phyloP scores from a whole-genome alignment of 106 monocot species.

The Posidonia australis region DNA sequence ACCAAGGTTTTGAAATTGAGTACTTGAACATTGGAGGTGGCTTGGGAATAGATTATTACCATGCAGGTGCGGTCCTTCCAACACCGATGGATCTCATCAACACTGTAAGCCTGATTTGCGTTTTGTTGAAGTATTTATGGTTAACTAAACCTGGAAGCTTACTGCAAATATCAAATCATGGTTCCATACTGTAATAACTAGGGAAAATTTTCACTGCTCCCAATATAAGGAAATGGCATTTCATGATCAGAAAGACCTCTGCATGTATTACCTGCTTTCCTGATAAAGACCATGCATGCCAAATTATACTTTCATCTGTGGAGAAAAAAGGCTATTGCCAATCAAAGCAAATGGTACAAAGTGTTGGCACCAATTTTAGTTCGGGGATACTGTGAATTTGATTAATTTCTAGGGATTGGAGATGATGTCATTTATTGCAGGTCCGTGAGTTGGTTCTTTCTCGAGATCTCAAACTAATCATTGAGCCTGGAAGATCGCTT shows the following conservation, averaged over 20 bases:
- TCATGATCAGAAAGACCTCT: too few relatives aligned
- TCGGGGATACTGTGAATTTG: too few relatives aligned
- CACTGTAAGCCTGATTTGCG: slow-evolving; percentile 44
- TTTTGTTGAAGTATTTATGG: not conserved
- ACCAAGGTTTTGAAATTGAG: slow-evolving; percentile 74
- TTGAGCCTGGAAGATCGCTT: slow-evolving; percentile 95
- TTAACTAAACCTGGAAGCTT: not conserved
- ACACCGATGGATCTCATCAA: slow-evolving; percentile 97
- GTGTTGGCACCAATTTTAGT: too few relatives aligned
- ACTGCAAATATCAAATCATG: not conserved
- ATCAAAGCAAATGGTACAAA: too few relatives aligned
- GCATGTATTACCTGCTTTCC: too few relatives aligned
- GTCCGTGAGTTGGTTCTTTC: slow-evolving; percentile 82
- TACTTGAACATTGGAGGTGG: slow-evolving; percentile 93
- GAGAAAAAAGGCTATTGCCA: too few relatives aligned
- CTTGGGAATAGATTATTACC: slow-evolving; percentile 89
- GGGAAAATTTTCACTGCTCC: too few relatives aligned
- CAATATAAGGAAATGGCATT: too few relatives aligned
- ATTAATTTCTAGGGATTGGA: not conserved
- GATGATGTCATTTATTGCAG: slow-evolving; percentile 30
- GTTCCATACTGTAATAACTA: not conserved
- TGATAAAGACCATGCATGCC: too few relatives aligned
- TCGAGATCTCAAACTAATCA: slow-evolving; percentile 66
- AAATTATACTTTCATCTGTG: too few relatives aligned
- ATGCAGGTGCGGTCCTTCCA: slow-evolving; percentile 72